Conservation (phyloP, 139 green algal species). For the Raphidocelis subcapitata region DNA sequence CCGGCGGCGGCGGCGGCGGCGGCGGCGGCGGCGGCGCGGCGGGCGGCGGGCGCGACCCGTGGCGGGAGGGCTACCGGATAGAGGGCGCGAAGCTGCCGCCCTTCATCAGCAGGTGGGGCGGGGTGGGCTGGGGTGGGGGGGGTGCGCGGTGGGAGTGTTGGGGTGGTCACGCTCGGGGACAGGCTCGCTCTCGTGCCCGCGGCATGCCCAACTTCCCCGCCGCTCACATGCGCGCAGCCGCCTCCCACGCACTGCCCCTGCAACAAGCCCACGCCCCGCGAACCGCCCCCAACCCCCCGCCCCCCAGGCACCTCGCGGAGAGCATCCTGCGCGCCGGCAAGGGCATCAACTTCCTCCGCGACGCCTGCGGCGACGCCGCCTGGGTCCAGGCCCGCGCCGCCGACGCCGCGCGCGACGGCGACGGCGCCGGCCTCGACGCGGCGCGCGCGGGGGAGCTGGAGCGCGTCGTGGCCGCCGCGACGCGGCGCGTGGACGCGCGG, state of each 20-base stretch:
- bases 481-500: conserved; percentile 57
- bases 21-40: conserved; percentile 9
- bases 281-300: too few relatives aligned
- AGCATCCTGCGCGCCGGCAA: conserved; percentile 87
- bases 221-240: neutral
- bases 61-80: conserved; percentile 62
- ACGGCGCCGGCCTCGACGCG: conserved; percentile 1
- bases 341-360: conserved; percentile 89
- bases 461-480: conserved; percentile 55
- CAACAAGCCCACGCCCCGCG: too few relatives aligned
- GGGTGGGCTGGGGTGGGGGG: neutral
- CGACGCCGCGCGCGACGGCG: conserved; percentile 15
- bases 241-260: too few relatives aligned
- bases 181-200: too few relatives aligned
- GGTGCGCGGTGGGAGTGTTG: too few relatives aligned
- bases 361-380: conserved; percentile 71
- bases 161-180: too few relatives aligned
- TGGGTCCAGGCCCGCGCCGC: conserved; percentile 63
- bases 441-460: conserved; percentile 60
- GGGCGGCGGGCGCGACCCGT: conserved; percentile 40
- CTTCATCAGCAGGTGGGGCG: conserved; percentile 38
- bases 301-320: conserved; percentile 47
- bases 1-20: neutral
- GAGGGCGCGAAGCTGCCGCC: conserved; percentile 55
- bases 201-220: too few relatives aligned